Conservation (phyloP, 2,329 filamentous ascomycete species). For the Fusarium pilosicola region DNA sequence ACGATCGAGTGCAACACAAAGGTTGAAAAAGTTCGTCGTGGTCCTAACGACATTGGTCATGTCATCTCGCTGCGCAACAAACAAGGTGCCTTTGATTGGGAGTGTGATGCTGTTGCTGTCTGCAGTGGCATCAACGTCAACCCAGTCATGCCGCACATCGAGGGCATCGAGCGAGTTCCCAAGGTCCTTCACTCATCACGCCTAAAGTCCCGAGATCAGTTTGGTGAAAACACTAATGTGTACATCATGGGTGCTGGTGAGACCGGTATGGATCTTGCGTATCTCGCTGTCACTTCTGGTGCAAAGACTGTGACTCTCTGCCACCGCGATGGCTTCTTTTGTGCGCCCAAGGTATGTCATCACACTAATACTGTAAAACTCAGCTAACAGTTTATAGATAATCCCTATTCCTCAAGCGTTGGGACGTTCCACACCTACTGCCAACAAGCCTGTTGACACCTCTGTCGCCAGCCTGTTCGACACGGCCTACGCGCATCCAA, state of each 20-base stretch:
- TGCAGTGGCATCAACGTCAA: conserved; percentile 58
- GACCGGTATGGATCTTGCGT: conserved; percentile 57
- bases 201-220: conserved; percentile 55
- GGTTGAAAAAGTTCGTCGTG: conserved; percentile 45
- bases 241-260: conserved; percentile 58
- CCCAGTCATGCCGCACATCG: conserved; percentile 52
- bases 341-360: conserved; percentile 53
- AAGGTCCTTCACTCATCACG: conserved; percentile 55
- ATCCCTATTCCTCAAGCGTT: conserved; percentile 39
- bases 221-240: conserved; percentile 53
- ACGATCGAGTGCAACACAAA: conserved; percentile 50
- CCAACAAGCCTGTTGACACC: conserved; percentile 59
- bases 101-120: conserved; percentile 58
- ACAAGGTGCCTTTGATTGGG: conserved; percentile 37
- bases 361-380: rapidly evolving
- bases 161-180: conserved; percentile 51
- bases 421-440: neutral
- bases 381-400: conserved; percentile 27
- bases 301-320: conserved; percentile 56
- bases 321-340: conserved; percentile 58
- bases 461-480: conserved; percentile 61
- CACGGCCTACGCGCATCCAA: conserved; percentile 60
- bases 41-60: conserved; percentile 3
- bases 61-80: conserved; percentile 23
- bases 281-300: conserved; percentile 56